Evolutionary conservation across 2,329 filamentous ascomycete species (phyloP), one percentile per base, ranked within the genome.

Genomic region (Gnomoniopsis sp.): DNA sequence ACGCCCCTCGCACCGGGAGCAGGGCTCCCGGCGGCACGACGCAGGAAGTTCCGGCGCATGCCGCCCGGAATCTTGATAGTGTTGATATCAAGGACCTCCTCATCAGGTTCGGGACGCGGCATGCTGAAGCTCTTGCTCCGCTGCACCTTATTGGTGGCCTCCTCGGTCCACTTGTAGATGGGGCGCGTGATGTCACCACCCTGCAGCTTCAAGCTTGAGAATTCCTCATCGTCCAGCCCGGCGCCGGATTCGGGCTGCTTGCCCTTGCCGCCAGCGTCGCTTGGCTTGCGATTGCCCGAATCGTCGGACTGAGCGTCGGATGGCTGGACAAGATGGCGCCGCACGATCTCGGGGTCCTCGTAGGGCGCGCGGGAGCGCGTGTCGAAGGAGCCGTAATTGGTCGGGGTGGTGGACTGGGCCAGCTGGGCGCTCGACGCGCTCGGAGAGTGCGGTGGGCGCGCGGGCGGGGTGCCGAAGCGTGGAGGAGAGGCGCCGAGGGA

Each of bases 91-190:
- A 95, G 80, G 1, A 88, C 85, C 53, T 95, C 90, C 57, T 87
- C 85, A 69, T 95, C 90, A 0, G 91, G 90, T 36, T 89, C 86
- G 6, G 90, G 90, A 34, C 91, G 84, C 38, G 88, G 81, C 49
- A 90, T 76, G 67, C 88, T 87, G 72, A 97, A 97, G 73, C 93
- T 98, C 76, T 93, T 88, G 75, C 93, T 96, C 67, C 93, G 86
- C 66, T 88, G 85, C 68, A 86, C 79, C 66, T 85, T 85, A 61
- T 80, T 82, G 79, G 69, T 96, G 53, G 89, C 89, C 71, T 96
- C 90, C 72, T 98, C 92, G 6, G 92, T 91, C 91, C 96, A 99
- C 66, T 91, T 88, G 78, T 99, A 99, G 67, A 99, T 96, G 56
- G 93, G 91, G 61, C 95, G 83, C 23, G 93, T 97, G 58, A 97